Evolutionary conservation across 495 filamentous ascomycete species (phyloP), one percentile per base, ranked within the genome.

Genomic region (Xylaria bambusicola): DNA sequence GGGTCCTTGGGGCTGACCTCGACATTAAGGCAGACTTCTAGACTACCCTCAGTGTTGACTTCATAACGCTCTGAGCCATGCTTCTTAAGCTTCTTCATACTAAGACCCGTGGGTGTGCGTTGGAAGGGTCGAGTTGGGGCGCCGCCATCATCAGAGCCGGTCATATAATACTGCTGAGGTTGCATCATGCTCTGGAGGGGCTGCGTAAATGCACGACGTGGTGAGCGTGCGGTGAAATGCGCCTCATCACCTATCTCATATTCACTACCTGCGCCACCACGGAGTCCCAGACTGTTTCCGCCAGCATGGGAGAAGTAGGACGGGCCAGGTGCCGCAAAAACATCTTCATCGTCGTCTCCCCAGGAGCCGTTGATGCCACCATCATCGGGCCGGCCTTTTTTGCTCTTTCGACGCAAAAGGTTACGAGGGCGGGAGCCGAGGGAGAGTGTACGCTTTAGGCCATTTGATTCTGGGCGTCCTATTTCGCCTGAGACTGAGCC

Each of bases 1-100:
- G 95, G 94, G 65, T 98, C 91, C 57, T 83, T 82, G 26, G 88
- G 84, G 63, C 85, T 89, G 62, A 97, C 83, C 75, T 98, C 94
- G 64, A 94, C 83, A 63, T 95, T 93, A 26, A 98, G 71, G 9
- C 82, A 86, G 26, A 98, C 85, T 51, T 96, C 91, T 21, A 98
- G 77, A 2, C 91, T 92, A 41, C 86, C 86, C 61, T 90, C 77
- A 0, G 96, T 78, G 62, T 95, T 82, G 64, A 93, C 69, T 41
- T 73, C 67, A 54, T 64, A 58, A 45, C 63, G 56, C 23, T 60
- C 52, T 6, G 67, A 58, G 23, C 63, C 61, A 20, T 56, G 26
- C n/a, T 66, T 59, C 65, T 70, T 68, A 24, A 86, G 71, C 26
- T 86, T 80, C 69, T 87, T 90, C 13, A 79, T 73, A 42, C 81